A percentile compares a stretch with the other conserved stretches of the same genome.
phyloP scores from a whole-genome alignment of 163 green algal species.

The Chlorella variabilis region DNA sequence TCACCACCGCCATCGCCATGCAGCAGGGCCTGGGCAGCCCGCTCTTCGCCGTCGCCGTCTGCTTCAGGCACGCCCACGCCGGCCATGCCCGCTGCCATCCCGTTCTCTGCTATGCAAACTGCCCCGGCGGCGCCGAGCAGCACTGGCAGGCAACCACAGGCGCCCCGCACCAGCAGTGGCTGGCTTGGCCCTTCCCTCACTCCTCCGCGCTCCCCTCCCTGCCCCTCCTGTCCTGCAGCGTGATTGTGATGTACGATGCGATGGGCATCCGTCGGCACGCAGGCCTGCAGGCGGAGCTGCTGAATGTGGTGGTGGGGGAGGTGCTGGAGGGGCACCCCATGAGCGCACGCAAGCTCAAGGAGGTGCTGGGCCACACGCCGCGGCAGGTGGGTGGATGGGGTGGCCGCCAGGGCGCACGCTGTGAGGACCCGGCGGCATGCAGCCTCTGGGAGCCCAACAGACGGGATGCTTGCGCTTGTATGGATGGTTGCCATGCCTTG shows the following conservation, averaged over 20 bases:
- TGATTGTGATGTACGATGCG: conserved; percentile 97
- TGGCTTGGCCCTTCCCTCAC: no score
- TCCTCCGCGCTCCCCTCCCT: no score
- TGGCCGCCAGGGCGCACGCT: no score
- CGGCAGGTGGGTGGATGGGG: conserved; percentile 82
- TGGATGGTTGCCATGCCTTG: no score
- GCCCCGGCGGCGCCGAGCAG: no score
- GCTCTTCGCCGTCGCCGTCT: conserved; percentile 81
- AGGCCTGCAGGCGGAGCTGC: conserved; percentile 87
- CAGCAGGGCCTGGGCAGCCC: conserved; percentile 79
- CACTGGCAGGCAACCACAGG: no score
- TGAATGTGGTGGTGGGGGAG: conserved; percentile 76
- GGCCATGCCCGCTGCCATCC: not conserved
- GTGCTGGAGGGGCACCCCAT: conserved; percentile 77
- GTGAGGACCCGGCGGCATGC: no score
- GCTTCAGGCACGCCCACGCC: conserved; percentile 63
- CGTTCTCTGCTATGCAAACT: not conserved
- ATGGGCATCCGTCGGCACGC: conserved; percentile 89
- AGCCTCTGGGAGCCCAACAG: no score
- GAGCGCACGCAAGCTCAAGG: conserved; percentile 84
- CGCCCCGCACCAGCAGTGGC: no score
- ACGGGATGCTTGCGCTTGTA: no score
- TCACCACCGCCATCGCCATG: conserved; percentile 87
- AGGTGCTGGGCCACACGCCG: conserved; percentile 93
- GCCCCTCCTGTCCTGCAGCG: conserved; percentile 4